These are phyloP conservation scores for Fusarium secorum DNA, from an alignment of 2,329 filamentous ascomycete species.

Conservation along the genomic window DNA sequence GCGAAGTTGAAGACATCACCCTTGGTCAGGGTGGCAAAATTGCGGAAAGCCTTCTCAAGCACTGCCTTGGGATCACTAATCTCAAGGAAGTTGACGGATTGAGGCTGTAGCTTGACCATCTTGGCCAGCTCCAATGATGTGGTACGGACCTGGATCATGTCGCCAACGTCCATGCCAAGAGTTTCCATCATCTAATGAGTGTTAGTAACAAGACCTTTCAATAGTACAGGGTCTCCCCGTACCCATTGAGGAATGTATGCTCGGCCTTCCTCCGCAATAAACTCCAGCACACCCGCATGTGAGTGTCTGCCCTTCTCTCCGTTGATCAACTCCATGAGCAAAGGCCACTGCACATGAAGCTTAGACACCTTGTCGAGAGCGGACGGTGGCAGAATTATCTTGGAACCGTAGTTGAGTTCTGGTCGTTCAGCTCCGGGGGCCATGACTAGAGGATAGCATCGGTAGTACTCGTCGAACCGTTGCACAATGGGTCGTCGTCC, in stretches of 20 bases:
- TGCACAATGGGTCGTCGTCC: constrained; percentile 64
- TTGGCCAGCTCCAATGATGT: constrained; percentile 90
- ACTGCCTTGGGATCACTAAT: constrained; percentile 98
- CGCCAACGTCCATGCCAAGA: constrained; percentile 85
- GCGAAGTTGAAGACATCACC: constrained; percentile 95
- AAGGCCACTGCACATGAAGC: constrained; percentile 95
- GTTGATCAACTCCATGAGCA: constrained; percentile 96
- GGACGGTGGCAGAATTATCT: constrained; percentile 96
- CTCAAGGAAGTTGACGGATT: constrained; percentile 91
- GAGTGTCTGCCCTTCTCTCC: constrained; percentile 81
- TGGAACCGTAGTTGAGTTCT: constrained; percentile 93
- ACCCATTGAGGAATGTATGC: constrained; percentile 97
- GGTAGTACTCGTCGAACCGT: constrained; percentile 98
- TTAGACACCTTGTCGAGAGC: constrained; percentile 96
- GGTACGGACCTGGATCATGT: constrained; percentile 93
- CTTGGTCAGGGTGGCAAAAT: constrained; percentile 92
- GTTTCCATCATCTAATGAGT: constrained; percentile 85
- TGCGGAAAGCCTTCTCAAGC: constrained; percentile 93
- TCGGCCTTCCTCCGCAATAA: constrained; percentile 95
- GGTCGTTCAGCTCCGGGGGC: constrained; percentile 87
- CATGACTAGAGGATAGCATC: constrained; percentile 96
- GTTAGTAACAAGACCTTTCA: constrained; percentile 29
- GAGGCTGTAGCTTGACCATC: constrained; percentile 95
- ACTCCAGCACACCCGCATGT: constrained; percentile 95
- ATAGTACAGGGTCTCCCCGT: constrained; percentile 38